Evolutionary conservation across 257 asterid genomes (phyloP).

Genomic region (Penstemon newberryi): DNA sequence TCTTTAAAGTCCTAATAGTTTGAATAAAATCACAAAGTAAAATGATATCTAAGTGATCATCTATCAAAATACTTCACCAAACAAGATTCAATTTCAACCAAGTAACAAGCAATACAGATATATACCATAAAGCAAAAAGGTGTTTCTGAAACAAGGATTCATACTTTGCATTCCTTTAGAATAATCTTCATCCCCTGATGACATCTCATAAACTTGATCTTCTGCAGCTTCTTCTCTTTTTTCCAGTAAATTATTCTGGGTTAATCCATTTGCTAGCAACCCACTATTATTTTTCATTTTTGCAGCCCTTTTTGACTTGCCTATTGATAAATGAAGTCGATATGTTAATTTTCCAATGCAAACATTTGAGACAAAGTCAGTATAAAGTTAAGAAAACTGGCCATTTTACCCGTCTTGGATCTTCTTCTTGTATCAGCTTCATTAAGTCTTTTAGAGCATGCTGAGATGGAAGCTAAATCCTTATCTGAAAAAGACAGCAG

Average conservation of each 20-base stretch:
- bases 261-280: constrained; percentile 21
- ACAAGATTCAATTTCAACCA: background rate
- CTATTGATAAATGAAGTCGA: constrained; percentile 32
- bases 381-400: background rate
- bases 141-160: constrained; percentile 24
- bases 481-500: constrained; percentile 23
- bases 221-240: constrained; percentile 42
- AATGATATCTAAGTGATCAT: constrained; percentile 3
- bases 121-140: constrained; percentile 9
- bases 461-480: constrained; percentile 14
- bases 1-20: background rate
- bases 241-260: constrained; percentile 36
- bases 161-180: constrained; percentile 89
- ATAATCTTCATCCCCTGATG: constrained; percentile 84
- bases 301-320: constrained; percentile 42
- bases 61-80: background rate
- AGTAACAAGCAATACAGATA: constrained; percentile 8
- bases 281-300: constrained; percentile 41
- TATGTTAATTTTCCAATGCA: background rate
- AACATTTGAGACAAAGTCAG: constrained; percentile 2
- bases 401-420: constrained; percentile 28
- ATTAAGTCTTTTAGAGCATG: constrained; percentile 20
- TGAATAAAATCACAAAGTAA: background rate
- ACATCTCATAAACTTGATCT: constrained; percentile 65
- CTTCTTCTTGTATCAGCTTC: constrained; percentile 26